Evolutionary conservation across 345 rosid species (phyloP).

Genomic region (Alliaria petiolata): DNA sequence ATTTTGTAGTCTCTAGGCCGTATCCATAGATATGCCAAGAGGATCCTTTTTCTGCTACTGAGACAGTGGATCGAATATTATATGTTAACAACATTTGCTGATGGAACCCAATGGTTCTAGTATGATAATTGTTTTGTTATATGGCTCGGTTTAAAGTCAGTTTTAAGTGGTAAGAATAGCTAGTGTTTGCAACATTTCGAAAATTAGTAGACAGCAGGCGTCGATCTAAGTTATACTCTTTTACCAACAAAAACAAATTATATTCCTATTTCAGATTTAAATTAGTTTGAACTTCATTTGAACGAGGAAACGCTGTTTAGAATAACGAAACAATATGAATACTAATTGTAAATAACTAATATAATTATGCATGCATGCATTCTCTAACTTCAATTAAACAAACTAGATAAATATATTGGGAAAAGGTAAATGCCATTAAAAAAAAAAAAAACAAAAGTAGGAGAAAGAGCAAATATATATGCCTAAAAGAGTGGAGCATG

Average conservation of each 20-base stretch:
- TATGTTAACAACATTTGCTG: no score
- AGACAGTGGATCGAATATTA: no score
- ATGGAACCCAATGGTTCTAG: background rate
- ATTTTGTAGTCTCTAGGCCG: background rate
- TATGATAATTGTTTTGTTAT: background rate
- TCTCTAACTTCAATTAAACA: background rate
- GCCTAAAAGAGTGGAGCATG: constrained; percentile 30
- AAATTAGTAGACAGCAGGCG: no score
- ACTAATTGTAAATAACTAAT: background rate
- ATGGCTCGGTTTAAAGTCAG: background rate
- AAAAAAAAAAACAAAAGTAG: background rate
- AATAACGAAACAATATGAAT: background rate
- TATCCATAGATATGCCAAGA: background rate
- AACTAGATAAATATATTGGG: background rate
- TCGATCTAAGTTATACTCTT: no score
- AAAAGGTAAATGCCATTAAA: background rate
- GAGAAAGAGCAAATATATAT: background rate
- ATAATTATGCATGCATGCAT: constrained; percentile 10
- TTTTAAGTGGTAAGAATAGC: background rate
- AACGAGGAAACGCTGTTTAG: background rate
- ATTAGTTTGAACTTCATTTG: background rate
- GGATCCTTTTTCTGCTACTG: background rate
- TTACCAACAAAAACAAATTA: no score
- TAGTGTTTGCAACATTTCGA: no score
- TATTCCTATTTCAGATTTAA: background rate